phyloP scores from a whole-genome alignment of 148 eudicot genomes.

The Cornus florida region DNA sequence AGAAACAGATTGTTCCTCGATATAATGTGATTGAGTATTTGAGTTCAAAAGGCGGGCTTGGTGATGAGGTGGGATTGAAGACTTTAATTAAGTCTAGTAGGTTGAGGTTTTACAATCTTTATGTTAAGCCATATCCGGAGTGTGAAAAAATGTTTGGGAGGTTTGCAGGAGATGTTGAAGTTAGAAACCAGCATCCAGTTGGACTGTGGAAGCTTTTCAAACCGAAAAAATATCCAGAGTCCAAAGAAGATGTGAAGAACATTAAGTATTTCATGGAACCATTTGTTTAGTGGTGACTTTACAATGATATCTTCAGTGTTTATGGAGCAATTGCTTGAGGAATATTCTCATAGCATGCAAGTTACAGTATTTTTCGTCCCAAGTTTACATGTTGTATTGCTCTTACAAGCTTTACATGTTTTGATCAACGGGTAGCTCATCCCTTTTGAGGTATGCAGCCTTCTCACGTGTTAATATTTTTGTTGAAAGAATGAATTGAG shows the following conservation, averaged over 20 bases:
- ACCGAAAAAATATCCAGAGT: conserved; percentile 43
- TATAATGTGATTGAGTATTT: conserved; percentile 74
- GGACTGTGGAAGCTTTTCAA: conserved; percentile 82
- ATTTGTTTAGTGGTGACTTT: conserved; percentile 20
- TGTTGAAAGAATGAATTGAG: background rate
- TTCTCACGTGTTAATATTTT: background rate
- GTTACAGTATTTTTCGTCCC: background rate
- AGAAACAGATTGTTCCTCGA: conserved; percentile 87
- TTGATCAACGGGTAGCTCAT: background rate
- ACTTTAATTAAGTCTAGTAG: conserved; percentile 68
- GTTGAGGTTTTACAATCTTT: conserved; percentile 71
- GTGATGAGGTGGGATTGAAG: conserved; percentile 70
- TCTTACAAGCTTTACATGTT: too few relatives aligned
- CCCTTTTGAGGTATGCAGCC: background rate
- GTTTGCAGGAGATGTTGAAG: conserved; percentile 42
- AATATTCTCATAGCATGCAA: background rate
- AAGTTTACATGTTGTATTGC: background rate
- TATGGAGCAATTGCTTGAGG: background rate
- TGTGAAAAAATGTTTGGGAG: conserved; percentile 77
- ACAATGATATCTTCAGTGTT: background rate
- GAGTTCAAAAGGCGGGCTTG: conserved; percentile 75
- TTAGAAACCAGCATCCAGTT: conserved; percentile 53
- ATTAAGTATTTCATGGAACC: conserved; percentile 53
- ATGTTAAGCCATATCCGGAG: conserved; percentile 94
- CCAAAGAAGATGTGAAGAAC: conserved; percentile 50